A percentile compares a stretch with the other conserved stretches of the same genome.
Evolutionary conservation across 192 early-diverging fungal species (phyloP).

Genomic region (Coemansia sp.): DNA sequence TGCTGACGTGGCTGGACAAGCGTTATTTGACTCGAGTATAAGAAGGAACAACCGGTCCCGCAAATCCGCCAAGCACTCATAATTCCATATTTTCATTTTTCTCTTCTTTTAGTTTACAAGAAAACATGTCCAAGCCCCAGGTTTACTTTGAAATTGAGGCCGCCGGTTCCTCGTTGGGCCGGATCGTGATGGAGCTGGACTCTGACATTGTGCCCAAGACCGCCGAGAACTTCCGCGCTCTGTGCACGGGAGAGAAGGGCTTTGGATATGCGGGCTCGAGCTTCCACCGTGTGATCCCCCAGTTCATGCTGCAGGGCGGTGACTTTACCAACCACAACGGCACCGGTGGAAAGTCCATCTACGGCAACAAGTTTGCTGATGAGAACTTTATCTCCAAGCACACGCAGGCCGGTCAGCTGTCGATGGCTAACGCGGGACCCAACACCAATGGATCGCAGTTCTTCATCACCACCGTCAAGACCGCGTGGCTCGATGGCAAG

Average conservation of each 20-base stretch:
- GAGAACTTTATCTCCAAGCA: slow-evolving; percentile 76
- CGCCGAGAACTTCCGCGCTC: slow-evolving; percentile 88
- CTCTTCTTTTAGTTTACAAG: neutral
- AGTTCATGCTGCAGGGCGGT: slow-evolving; percentile 91
- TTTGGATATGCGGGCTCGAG: slow-evolving; percentile 65
- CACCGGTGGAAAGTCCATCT: slow-evolving; percentile 83
- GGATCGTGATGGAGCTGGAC: slow-evolving; percentile 56
- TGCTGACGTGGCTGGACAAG: neutral
- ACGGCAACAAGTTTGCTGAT: slow-evolving; percentile 76
- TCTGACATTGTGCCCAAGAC: slow-evolving; percentile 86
- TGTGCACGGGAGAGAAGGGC: slow-evolving; percentile 55
- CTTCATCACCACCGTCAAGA: slow-evolving; percentile 72
- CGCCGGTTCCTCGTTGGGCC: slow-evolving; percentile 24
- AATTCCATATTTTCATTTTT: neutral
- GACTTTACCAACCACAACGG: slow-evolving; percentile 79
- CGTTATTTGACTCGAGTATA: neutral
- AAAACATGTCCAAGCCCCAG: neutral
- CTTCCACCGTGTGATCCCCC: slow-evolving; percentile 89
- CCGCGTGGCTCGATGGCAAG: slow-evolving; percentile 73
- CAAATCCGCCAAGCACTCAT: neutral
- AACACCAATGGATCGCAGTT: slow-evolving; percentile 85
- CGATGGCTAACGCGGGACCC: slow-evolving; percentile 80
- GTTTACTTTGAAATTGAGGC: slow-evolving; percentile 54
- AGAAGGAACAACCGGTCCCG: neutral
- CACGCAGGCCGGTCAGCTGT: slow-evolving; percentile 65